phyloP scores from a whole-genome alignment of 208 protist species.

The Giardia muris region DNA sequence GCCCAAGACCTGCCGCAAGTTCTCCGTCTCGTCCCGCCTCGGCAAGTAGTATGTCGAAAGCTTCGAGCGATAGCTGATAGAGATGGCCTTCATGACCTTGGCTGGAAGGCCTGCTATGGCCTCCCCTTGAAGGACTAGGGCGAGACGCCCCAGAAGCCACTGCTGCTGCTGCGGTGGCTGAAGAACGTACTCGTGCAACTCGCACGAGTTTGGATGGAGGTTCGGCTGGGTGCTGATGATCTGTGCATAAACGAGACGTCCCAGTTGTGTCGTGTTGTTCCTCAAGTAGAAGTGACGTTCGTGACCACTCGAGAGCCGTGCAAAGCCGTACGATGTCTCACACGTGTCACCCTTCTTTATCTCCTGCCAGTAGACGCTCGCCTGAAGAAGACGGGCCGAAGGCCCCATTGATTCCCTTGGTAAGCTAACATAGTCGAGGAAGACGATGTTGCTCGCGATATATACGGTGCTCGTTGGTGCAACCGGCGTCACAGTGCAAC shows the following conservation, averaged over 20 bases:
- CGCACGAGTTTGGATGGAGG: background rate
- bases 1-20: background rate
- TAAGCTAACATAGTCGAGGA: background rate
- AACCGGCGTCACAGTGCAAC: background rate
- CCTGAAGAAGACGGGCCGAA: background rate
- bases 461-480: background rate
- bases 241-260: background rate
- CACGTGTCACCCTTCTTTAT: background rate
- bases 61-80: background rate
- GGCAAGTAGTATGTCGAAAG: background rate
- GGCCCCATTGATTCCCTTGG: background rate
- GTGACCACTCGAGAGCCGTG: background rate
- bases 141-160: background rate
- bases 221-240: background rate
- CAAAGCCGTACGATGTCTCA: background rate
- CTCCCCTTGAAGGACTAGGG: background rate
- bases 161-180: background rate
- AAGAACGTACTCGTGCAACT: background rate
- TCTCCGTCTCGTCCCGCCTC: background rate
- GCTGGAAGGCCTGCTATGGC: background rate
- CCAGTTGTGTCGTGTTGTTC: background rate
- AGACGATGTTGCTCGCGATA: background rate
- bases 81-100: background rate
- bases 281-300: constrained; percentile 17
- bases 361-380: constrained; percentile 19